phyloP scores from a whole-genome alignment of 805 yeast species.

The Clavispora fructus region DNA sequence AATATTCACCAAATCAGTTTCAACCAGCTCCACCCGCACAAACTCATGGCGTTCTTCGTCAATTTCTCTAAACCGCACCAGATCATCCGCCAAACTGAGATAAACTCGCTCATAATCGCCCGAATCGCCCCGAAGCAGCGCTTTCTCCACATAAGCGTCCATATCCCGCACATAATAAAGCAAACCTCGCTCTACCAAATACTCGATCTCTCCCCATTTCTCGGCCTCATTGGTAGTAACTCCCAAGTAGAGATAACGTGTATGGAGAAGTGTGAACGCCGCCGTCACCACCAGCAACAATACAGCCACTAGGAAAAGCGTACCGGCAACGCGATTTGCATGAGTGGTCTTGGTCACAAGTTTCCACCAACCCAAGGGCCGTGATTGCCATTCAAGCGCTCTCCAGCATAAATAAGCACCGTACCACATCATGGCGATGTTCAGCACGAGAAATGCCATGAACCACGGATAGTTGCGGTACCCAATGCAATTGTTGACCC shows the following conservation, averaged over 20 bases:
- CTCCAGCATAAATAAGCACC: slow-evolving; percentile 35
- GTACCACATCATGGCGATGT: slow-evolving; percentile 36
- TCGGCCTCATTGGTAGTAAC: slow-evolving; percentile 70
- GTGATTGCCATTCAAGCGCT: slow-evolving; percentile 12
- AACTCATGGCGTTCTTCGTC: slow-evolving; percentile 10
- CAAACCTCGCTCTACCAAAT: slow-evolving; percentile 11
- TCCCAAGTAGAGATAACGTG: slow-evolving; percentile 53
- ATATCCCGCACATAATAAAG: slow-evolving; percentile 9
- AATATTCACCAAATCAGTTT: slow-evolving; percentile 33
- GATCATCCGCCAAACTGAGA: slow-evolving; percentile 24
- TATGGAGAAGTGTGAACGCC: slow-evolving; percentile 29
- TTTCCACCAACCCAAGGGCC: slow-evolving; percentile 14
- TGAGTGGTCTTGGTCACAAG: slow-evolving; percentile 22
- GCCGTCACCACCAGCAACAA: slow-evolving; percentile 38
- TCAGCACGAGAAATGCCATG: slow-evolving; percentile 43
- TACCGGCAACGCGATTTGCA: slow-evolving; percentile 36
- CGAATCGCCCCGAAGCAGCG: slow-evolving; percentile 6
- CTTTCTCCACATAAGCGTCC: slow-evolving; percentile 19
- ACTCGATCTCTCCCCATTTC: slow-evolving; percentile 64
- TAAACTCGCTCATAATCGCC: slow-evolving; percentile 17
- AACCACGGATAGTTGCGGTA: slow-evolving; percentile 59
- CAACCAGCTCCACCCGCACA: slow-evolving; percentile 19
- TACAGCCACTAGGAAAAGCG: slow-evolving; percentile 40
- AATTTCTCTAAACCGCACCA: slow-evolving; percentile 14
- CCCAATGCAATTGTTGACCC: slow-evolving; percentile 76